Percentiles rank a stretch among this genome's conserved stretches.
Evolutionary conservation across 345 rosid genomes (phyloP).

Genomic region (Rhizophora apiculata): DNA sequence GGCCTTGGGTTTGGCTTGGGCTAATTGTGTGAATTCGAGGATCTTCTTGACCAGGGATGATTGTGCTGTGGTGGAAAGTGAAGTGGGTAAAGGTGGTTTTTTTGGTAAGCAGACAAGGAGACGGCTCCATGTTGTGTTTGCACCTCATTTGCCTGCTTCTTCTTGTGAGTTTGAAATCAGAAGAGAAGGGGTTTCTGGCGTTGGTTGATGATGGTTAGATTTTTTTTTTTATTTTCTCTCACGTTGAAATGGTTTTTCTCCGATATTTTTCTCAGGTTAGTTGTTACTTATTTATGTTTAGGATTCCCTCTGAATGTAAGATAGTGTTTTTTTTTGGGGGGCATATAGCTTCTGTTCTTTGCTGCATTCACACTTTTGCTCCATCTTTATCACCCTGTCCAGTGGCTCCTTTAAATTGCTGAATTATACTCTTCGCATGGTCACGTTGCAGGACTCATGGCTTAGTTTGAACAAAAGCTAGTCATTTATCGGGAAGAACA

Average conservation of each 20-base stretch:
- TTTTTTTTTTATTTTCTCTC: neutral
- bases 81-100: constrained; percentile 15
- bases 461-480: too few relatives aligned
- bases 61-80: constrained; percentile 17
- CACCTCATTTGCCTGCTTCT: constrained; percentile 59
- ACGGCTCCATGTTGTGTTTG: constrained; percentile 58
- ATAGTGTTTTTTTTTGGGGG: neutral
- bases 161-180: constrained; percentile 67
- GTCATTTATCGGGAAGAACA: too few relatives aligned
- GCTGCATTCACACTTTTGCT: too few relatives aligned
- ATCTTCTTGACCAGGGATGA: constrained; percentile 56
- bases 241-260: neutral
- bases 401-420: too few relatives aligned
- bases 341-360: too few relatives aligned
- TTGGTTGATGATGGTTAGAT: constrained; percentile 20
- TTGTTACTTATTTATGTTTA: neutral
- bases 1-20: constrained; percentile 77
- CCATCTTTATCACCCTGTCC: too few relatives aligned
- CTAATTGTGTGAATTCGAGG: constrained; percentile 83
- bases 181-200: constrained; percentile 52
- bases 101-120: constrained; percentile 33
- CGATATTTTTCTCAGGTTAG: neutral
- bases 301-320: neutral
- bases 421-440: too few relatives aligned
- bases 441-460: too few relatives aligned